phyloP scores from a whole-genome alignment of 2,329 filamentous ascomycete genomes.

The Chalara sp. region DNA sequence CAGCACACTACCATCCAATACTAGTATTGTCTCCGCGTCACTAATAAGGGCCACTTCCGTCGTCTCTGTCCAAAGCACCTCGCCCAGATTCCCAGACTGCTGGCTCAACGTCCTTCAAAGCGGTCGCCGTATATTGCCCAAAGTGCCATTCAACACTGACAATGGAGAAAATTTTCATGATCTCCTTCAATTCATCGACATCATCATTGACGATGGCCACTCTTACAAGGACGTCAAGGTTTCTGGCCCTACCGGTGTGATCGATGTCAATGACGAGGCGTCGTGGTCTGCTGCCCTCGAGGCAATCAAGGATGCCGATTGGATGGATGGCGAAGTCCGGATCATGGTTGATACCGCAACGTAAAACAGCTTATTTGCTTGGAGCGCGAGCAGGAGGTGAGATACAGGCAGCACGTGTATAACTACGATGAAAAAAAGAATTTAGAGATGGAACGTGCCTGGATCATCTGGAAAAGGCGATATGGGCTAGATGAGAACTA shows the following conservation, averaged over 20 bases:
- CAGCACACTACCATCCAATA: too few relatives aligned
- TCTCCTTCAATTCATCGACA: constrained; percentile 18
- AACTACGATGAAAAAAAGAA: too few relatives aligned
- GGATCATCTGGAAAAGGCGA: too few relatives aligned
- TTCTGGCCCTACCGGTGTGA: constrained; percentile 15
- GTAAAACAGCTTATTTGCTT: too few relatives aligned
- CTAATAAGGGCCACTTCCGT: too few relatives aligned
- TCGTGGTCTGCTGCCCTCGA: constrained; percentile 16
- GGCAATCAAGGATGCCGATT: constrained; percentile 17
- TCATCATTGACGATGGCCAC: constrained; percentile 9
- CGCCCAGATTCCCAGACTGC: constrained; percentile 4
- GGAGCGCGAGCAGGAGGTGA: too few relatives aligned
- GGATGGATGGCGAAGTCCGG: constrained; percentile 26
- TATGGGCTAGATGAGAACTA: too few relatives aligned
- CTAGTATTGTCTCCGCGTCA: too few relatives aligned
- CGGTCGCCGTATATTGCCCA: constrained; percentile 15
- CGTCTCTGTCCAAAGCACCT: too few relatives aligned
- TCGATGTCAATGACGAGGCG: constrained; percentile 18
- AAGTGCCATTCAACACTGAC: constrained; percentile 10
- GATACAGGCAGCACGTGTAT: too few relatives aligned
- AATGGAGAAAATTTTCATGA: not conserved
- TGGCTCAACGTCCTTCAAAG: constrained; percentile 21
- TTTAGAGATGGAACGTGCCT: too few relatives aligned
- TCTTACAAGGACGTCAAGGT: constrained; percentile 16
- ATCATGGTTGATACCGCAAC: constrained; percentile 15